phyloP scores from a whole-genome alignment of 345 rosid species.

The Cochlearia excelsa region DNA sequence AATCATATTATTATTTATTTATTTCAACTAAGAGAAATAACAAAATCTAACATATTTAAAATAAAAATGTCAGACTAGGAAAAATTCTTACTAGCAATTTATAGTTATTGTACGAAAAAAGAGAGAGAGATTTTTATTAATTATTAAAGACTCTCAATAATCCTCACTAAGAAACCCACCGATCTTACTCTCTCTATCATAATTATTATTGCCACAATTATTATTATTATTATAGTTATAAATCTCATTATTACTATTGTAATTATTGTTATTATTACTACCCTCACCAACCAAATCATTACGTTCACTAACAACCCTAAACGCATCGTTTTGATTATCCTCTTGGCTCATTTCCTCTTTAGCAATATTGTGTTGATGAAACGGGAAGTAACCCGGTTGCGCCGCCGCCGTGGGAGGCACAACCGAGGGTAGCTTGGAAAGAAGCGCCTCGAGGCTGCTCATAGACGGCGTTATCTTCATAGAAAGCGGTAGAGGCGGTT shows the following conservation, averaged over 20 bases:
- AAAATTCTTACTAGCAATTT: conserved; percentile 29
- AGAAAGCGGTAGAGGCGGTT: conserved; percentile 20
- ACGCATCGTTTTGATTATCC: conserved; percentile 29
- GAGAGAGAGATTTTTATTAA: background rate
- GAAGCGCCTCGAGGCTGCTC: conserved; percentile 97
- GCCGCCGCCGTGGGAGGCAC: conserved; percentile 46
- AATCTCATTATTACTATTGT: conserved; percentile 26
- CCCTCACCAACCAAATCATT: conserved; percentile 37
- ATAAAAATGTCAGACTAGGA: conserved; percentile 29
- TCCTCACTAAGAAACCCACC: conserved; percentile 41
- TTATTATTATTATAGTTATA: conserved; percentile 35
- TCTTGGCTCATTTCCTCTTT: conserved; percentile 50
- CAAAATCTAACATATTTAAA: conserved; percentile 12
- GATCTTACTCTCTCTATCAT: conserved; percentile 39
- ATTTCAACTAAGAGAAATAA: conserved; percentile 13
- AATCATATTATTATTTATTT: background rate
- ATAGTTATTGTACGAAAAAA: conserved; percentile 31
- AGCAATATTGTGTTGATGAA: conserved; percentile 28
- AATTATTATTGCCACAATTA: conserved; percentile 36
- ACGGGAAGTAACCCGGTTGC: conserved; percentile 29
- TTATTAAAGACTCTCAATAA: conserved; percentile 28
- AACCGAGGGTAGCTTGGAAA: conserved; percentile 93
- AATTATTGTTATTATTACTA: conserved; percentile 26
- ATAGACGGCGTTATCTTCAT: conserved; percentile 82
- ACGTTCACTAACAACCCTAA: conserved; percentile 19